A percentile compares a stretch with the other conserved stretches of the same genome.
Conservation (phyloP, 1,139 yeast genomes). For the Nakaseomyces uthaithaninus region DNA sequence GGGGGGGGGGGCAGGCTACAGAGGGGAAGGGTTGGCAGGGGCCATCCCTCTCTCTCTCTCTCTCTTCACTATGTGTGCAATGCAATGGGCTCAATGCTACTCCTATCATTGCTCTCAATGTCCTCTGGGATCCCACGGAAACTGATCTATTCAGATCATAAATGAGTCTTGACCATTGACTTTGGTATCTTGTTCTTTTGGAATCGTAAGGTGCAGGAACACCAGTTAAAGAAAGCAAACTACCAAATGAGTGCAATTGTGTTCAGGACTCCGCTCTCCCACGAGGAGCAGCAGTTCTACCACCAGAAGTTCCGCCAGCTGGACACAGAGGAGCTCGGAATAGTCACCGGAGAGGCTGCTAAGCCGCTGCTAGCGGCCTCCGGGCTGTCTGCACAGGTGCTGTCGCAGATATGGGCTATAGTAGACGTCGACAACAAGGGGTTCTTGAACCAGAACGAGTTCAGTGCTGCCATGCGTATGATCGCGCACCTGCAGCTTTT, state of each 20-base stretch:
- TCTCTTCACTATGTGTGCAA: no score
- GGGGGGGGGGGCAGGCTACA: no score
- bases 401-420: constrained; percentile 91
- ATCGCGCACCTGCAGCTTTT: constrained; percentile 73
- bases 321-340: constrained; percentile 72
- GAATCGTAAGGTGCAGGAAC: no score
- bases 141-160: no score
- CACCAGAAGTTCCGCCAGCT: constrained; percentile 68
- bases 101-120: no score
- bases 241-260: constrained; percentile 19
- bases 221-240: background rate
- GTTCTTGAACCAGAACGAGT: constrained; percentile 71
- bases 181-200: no score
- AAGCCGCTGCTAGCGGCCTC: constrained; percentile 78
- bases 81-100: no score
- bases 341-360: constrained; percentile 88
- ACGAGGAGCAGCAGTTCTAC: constrained; percentile 70
- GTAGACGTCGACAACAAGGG: constrained; percentile 85
- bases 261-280: constrained; percentile 45
- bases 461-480: constrained; percentile 77
- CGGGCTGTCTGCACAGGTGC: constrained; percentile 65
- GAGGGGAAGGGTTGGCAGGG: no score
- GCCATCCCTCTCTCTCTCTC: no score
- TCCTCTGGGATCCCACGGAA: no score
- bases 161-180: no score